Evolutionary conservation across 2,329 filamentous ascomycete genomes (phyloP), one percentile per base, ranked within the genome.

Genomic region (Trichoderma atroviride): DNA sequence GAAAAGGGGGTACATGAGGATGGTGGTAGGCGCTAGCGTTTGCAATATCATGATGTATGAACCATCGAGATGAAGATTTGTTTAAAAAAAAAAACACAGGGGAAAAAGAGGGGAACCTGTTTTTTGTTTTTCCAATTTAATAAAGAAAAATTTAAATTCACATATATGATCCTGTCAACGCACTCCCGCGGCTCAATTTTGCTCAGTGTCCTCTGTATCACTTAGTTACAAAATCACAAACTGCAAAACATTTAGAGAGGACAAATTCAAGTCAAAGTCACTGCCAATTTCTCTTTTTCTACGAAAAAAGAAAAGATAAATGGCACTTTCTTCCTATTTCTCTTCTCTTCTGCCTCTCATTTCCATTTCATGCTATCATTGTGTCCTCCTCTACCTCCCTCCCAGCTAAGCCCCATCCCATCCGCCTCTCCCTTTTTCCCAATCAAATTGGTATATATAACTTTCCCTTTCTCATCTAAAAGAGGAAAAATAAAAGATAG

Each of bases 1-100:
- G 31, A 16, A 50, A n/a, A 27, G 40, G 29, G 63, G 35, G 9
- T 13, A 19, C 16, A n/a, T 43, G 55, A 16, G 35, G 57, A n/a
- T 22, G 57, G 57, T 50, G 27, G 55, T 69, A 62, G 68, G 68
- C 58, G 69, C 70, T 63, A 71, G 72, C 72, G 70, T 73, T 74
- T 73, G 63, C 29, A 62, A 72, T 67, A 73, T 73, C 67, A 74
- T 70, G 72, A 69, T 69, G 66, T 56, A 69, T 61, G 59, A 64
- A 33, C 43, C 52, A 52, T 59, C 40, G 65, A 16, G 53, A 70
- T 55, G 58, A 47, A 24, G 60, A 47, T 33, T 43, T 43, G 7
- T 35, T 13, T 2, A 35, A 5, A 11, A 11, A 56, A 4, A 57
- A 60, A 24, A 22, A 50, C 16, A 43, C 2, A 19, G 5, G 27